phyloP scores from a whole-genome alignment of 1,139 yeast species.

The Kazachstania sp. region DNA sequence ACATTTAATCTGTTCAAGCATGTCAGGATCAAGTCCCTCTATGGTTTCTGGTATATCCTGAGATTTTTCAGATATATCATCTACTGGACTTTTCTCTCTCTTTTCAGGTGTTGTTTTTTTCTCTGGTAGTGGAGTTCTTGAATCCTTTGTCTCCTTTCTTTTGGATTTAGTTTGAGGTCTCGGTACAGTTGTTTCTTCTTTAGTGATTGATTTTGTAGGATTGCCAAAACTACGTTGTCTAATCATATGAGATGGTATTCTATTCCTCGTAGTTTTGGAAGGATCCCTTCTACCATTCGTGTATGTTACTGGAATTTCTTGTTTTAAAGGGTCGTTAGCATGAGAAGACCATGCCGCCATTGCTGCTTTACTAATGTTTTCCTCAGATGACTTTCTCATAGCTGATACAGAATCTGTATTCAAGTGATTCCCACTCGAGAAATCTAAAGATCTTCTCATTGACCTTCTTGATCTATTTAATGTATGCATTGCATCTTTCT shows the following conservation, averaged over 20 bases:
- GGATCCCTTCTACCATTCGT: background rate
- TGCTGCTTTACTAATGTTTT: slow-evolving; percentile 5
- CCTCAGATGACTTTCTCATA: background rate
- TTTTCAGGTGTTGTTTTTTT: background rate
- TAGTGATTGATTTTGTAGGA: background rate
- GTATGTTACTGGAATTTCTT: background rate
- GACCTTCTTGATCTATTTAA: background rate
- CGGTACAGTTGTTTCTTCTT: background rate
- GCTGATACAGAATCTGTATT: background rate
- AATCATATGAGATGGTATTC: background rate
- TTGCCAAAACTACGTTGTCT: background rate
- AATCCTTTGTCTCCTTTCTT: background rate
- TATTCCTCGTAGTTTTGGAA: background rate
- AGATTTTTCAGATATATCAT: background rate
- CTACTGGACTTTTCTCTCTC: background rate
- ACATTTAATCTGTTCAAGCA: slow-evolving; percentile 38
- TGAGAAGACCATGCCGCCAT: slow-evolving; percentile 5
- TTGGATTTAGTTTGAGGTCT: background rate
- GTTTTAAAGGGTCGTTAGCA: background rate
- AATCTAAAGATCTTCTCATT: slow-evolving; percentile 1
- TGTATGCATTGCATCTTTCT: background rate
- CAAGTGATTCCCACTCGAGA: background rate
- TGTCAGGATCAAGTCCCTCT: slow-evolving; percentile 38
- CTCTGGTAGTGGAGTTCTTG: background rate
- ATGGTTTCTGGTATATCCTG: slow-evolving; percentile 6